These are phyloP conservation scores for Calonectria leucothoes DNA, from an alignment of 2,329 filamentous ascomycete species.

Conservation along the genomic window DNA sequence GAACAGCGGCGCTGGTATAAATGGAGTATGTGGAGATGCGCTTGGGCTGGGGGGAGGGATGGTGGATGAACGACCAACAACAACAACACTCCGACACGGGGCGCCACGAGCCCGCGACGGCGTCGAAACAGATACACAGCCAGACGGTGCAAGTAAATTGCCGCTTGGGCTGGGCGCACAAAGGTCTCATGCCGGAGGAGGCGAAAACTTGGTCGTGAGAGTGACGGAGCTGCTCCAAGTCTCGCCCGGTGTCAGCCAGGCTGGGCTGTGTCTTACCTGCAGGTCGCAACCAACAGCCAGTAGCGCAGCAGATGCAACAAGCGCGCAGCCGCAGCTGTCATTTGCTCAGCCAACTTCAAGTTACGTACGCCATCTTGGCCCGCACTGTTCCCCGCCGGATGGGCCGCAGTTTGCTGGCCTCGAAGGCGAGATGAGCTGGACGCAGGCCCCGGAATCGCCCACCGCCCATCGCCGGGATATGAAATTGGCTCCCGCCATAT, in stretches of 20 bases:
- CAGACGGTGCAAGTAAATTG: neutral
- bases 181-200: neutral
- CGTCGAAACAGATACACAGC: neutral
- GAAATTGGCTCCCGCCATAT: neutral
- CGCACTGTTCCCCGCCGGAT: neutral
- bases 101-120: neutral
- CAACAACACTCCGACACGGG: neutral
- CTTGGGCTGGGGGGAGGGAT: neutral
- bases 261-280: conserved; percentile 12
- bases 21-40: conserved; percentile 5
- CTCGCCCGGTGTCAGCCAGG: conserved; percentile 1
- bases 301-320: neutral
- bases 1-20: neutral
- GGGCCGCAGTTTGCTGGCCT: neutral
- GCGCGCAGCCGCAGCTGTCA: neutral
- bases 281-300: neutral
- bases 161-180: too few relatives aligned
- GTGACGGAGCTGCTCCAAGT: neutral
- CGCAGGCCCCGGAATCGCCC: neutral
- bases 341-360: neutral
- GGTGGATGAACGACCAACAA: conserved; percentile 2
- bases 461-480: neutral
- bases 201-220: neutral
- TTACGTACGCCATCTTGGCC: neutral
- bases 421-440: conserved; percentile 4